Conservation (phyloP, 2,329 filamentous ascomycete species). For the Botryotinia narcissicola region DNA sequence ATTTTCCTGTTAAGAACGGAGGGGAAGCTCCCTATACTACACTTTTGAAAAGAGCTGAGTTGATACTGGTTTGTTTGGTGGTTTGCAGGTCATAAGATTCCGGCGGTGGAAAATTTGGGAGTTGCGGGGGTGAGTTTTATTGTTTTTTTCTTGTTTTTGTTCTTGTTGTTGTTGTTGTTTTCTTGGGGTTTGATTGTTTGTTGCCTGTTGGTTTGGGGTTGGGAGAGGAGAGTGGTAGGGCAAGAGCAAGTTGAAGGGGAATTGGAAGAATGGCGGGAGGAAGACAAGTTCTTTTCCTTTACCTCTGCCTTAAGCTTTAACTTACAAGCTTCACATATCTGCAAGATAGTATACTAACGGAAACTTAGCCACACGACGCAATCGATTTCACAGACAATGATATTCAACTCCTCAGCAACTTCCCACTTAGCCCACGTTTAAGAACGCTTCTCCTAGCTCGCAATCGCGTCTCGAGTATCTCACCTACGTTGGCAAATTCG, state of each 20-base stretch:
- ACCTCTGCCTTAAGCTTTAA: neutral
- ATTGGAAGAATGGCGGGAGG: neutral
- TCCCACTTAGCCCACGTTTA: slow-evolving; percentile 85
- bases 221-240: neutral
- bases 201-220: neutral
- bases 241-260: slow-evolving; percentile 17
- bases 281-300: neutral
- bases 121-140: slow-evolving; percentile 73
- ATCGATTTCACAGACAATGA: slow-evolving; percentile 99
- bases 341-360: neutral
- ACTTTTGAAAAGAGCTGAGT: slow-evolving; percentile 72
- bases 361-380: slow-evolving; percentile 77
- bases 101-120: slow-evolving; percentile 95
- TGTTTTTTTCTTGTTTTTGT: slow-evolving; percentile 12
- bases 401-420: slow-evolving; percentile 84
- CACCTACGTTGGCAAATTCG: slow-evolving; percentile 68
- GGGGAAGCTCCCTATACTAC: slow-evolving; percentile 65
- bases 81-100: slow-evolving; percentile 91
- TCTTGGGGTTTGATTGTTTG: neutral
- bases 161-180: neutral
- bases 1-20: slow-evolving; percentile 77
- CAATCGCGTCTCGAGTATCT: slow-evolving; percentile 82
- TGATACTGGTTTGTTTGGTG: slow-evolving; percentile 63
- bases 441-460: slow-evolving; percentile 84
- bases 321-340: neutral